phyloP scores from a whole-genome alignment of 371 early-diverging fungal species.

The Dinochytrium kinnereticum region DNA sequence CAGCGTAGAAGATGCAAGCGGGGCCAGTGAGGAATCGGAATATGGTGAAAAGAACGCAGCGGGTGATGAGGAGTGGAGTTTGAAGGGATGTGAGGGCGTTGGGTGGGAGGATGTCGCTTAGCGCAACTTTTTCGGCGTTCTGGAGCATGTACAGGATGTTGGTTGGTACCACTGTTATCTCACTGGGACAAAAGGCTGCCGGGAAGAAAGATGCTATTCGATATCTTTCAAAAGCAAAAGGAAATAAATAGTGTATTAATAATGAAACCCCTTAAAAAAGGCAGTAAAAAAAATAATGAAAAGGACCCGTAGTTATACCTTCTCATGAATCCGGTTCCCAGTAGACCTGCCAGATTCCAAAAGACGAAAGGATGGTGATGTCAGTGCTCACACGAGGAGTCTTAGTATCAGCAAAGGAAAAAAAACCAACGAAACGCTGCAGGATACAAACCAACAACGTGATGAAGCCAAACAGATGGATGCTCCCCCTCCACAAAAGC shows the following conservation, averaged over 20 bases:
- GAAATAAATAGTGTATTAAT: not conserved
- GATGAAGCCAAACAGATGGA: constrained; percentile 46
- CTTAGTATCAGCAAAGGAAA: not conserved
- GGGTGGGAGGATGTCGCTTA: not conserved
- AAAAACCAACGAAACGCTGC: not conserved
- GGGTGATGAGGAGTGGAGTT: constrained; percentile 17
- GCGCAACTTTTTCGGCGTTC: not conserved
- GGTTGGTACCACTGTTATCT: constrained; percentile 40
- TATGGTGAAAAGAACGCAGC: constrained; percentile 32
- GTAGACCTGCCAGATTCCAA: not conserved
- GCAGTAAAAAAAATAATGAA: too few species aligned
- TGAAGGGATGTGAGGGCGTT: not conserved
- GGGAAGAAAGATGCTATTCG: constrained; percentile 17
- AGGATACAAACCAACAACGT: constrained; percentile 32
- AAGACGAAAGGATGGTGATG: constrained; percentile 19
- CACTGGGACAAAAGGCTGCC: constrained; percentile 27
- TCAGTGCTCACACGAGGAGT: too few species aligned
- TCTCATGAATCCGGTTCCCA: constrained; percentile 14
- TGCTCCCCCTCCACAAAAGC: constrained; percentile 32
- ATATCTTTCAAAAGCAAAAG: not conserved
- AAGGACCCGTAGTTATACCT: too few species aligned
- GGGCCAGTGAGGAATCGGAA: constrained; percentile 32
- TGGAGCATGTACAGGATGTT: constrained; percentile 42
- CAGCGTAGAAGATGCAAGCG: constrained; percentile 22
- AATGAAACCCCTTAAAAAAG: too few species aligned